These are phyloP conservation scores for Schizophyllum amplum DNA, from an alignment of 1,284 basidiomycete genomes.

Conservation along the genomic window DNA sequence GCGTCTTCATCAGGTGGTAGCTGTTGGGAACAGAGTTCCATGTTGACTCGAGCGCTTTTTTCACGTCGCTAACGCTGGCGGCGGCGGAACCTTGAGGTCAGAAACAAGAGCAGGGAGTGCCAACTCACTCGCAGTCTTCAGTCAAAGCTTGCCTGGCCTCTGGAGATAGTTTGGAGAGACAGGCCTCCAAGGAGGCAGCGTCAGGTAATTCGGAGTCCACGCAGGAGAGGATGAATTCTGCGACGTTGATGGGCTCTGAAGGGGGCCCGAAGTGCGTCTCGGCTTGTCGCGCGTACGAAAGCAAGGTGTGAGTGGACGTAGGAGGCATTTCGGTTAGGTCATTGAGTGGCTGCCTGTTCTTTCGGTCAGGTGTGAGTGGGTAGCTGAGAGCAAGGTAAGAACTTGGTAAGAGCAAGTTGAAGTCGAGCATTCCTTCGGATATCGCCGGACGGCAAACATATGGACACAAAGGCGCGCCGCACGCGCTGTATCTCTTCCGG, in stretches of 20 bases:
- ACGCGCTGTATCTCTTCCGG: no score
- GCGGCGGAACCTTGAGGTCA: neutral
- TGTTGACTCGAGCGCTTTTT: slow-evolving; percentile 32
- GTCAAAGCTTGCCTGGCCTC: slow-evolving; percentile 12
- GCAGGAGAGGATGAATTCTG: slow-evolving; percentile 30
- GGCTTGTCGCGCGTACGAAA: neutral
- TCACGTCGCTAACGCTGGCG: slow-evolving; percentile 49
- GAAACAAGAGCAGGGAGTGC: neutral
- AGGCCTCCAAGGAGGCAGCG: slow-evolving; percentile 5
- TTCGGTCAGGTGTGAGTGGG: no score
- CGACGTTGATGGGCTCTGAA: slow-evolving; percentile 40
- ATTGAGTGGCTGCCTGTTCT: no score
- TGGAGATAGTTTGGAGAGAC: neutral
- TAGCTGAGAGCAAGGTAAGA: no score
- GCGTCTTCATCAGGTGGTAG: slow-evolving; percentile 14
- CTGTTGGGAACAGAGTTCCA: slow-evolving; percentile 41
- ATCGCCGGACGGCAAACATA: no score
- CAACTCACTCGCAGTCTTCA: slow-evolving; percentile 24
- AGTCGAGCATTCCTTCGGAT: no score
- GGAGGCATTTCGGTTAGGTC: no score
- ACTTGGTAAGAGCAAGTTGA: no score
- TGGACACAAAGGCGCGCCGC: no score
- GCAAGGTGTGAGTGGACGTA: neutral
- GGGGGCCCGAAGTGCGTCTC: slow-evolving; percentile 47
- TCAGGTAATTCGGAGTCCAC: slow-evolving; percentile 8